Evolutionary conservation across 352 stramenopile species (phyloP).

Genomic region (Blastocystis hominis): DNA sequence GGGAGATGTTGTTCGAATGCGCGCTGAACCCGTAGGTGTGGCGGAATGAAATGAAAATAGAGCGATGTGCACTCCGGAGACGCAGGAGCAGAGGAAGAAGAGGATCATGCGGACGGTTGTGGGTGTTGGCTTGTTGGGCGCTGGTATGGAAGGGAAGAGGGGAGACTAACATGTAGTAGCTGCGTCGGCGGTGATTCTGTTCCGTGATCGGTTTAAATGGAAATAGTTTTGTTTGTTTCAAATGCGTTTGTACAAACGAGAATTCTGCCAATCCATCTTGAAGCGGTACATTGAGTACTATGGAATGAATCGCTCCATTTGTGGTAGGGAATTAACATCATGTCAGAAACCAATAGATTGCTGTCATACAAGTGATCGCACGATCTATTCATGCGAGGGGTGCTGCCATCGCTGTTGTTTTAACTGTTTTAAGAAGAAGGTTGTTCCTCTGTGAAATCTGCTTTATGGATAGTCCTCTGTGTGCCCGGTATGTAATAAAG

Average conservation of each 20-base stretch:
- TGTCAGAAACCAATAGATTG: neutral
- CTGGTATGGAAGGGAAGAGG: neutral
- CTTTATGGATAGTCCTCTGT: neutral
- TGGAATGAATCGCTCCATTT: neutral
- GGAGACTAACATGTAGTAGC: neutral
- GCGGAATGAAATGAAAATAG: neutral
- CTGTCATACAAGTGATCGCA: neutral
- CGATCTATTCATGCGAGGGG: neutral
- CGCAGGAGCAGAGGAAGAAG: neutral
- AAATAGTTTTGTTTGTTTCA: slow-evolving; percentile 39
- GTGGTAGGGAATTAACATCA: neutral
- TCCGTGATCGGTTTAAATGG: neutral
- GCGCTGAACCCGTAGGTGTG: neutral
- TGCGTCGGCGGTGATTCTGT: neutral
- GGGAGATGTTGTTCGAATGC: neutral
- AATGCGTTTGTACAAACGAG: slow-evolving; percentile 49
- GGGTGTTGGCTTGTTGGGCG: neutral
- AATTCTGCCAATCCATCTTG: slow-evolving; percentile 5
- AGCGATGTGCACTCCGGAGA: neutral
- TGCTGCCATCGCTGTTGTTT: neutral
- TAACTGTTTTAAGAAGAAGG: neutral
- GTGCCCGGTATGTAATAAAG: neutral
- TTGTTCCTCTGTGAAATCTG: neutral
- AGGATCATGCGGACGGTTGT: neutral
- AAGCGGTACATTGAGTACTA: neutral